These are phyloP conservation scores for Melanomma pulvis-pyrius DNA, from an alignment of 495 filamentous ascomycete genomes.

Conservation along the genomic window DNA sequence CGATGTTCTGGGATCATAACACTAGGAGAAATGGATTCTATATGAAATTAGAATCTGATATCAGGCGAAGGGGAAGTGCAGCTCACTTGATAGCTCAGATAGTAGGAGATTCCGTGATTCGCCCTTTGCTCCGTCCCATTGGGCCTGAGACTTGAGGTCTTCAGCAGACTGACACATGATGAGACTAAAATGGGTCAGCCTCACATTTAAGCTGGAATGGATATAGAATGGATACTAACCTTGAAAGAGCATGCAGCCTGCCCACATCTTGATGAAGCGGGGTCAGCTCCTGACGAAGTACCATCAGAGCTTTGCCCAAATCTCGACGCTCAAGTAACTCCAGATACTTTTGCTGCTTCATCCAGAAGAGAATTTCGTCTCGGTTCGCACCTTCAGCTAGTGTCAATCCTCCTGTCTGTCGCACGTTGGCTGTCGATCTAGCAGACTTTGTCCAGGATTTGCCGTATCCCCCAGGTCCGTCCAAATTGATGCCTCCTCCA, in stretches of 20 bases:
- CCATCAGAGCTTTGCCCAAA: constrained; percentile 70
- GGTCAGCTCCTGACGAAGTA: constrained; percentile 84
- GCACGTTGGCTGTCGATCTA: background rate
- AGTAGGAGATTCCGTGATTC: constrained; percentile 75
- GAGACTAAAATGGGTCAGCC: constrained; percentile 56
- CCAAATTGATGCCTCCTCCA: constrained; percentile 53
- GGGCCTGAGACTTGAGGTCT: constrained; percentile 76
- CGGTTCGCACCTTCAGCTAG: constrained; percentile 61
- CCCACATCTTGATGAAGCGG: constrained; percentile 79
- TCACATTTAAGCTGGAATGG: background rate
- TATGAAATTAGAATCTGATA: constrained; percentile 9
- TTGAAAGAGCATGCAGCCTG: constrained; percentile 80
- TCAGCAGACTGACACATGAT: constrained; percentile 84
- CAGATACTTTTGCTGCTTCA: constrained; percentile 93
- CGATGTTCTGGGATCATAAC: constrained; percentile 97
- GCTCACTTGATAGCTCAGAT: constrained; percentile 79
- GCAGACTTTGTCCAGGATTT: constrained; percentile 30
- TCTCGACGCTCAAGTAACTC: constrained; percentile 82
- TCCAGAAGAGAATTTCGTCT: constrained; percentile 71
- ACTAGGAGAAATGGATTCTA: constrained; percentile 91
- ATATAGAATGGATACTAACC: constrained; percentile 51
- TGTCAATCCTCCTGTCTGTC: constrained; percentile 46
- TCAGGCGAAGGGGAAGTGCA: background rate
- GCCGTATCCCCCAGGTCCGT: constrained; percentile 8
- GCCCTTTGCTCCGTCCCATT: constrained; percentile 85